These are phyloP conservation scores for Xylaria sp. DNA, from an alignment of 2,329 filamentous ascomycete species.

Conservation along the genomic window DNA sequence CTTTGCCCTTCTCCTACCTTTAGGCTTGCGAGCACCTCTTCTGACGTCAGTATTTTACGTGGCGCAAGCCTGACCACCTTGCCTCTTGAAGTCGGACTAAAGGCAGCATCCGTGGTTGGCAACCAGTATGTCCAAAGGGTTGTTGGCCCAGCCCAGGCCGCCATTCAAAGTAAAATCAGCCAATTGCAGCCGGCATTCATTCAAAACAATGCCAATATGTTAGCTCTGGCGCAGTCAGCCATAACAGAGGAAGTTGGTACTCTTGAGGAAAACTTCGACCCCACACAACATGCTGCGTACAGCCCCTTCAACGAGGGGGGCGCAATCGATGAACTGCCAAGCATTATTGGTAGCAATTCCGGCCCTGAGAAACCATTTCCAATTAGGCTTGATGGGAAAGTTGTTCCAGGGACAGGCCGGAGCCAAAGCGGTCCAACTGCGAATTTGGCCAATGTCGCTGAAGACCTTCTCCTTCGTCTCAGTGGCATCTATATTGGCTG, in stretches of 20 bases:
- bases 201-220: conserved; percentile 55
- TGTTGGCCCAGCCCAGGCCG: conserved; percentile 54
- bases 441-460: conserved; percentile 63
- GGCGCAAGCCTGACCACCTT: conserved; percentile 73
- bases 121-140: conserved; percentile 58
- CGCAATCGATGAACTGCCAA: conserved; percentile 49
- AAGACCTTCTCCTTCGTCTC: conserved; percentile 64
- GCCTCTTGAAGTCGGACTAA: conserved; percentile 73
- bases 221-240: conserved; percentile 52
- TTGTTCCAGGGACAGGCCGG: conserved; percentile 58
- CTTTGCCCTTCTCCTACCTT: conserved; percentile 76
- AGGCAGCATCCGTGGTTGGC: conserved; percentile 64
- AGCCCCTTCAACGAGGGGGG: conserved; percentile 51
- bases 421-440: conserved; percentile 61
- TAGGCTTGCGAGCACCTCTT: conserved; percentile 73
- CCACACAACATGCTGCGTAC: conserved; percentile 51
- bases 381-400: conserved; percentile 61
- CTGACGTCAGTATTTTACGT: conserved; percentile 68
- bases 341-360: conserved; percentile 59
- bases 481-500: conserved; percentile 74
- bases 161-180: conserved; percentile 56
- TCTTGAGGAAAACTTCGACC: conserved; percentile 54
- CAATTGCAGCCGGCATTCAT: conserved; percentile 49
- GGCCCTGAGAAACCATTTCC: conserved; percentile 67
- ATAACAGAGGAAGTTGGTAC: conserved; percentile 49